Evolutionary conservation across 768 basidiomycete species (phyloP), one percentile per base, ranked within the genome.

Genomic region (Chalciporus sphaerocephalus): DNA sequence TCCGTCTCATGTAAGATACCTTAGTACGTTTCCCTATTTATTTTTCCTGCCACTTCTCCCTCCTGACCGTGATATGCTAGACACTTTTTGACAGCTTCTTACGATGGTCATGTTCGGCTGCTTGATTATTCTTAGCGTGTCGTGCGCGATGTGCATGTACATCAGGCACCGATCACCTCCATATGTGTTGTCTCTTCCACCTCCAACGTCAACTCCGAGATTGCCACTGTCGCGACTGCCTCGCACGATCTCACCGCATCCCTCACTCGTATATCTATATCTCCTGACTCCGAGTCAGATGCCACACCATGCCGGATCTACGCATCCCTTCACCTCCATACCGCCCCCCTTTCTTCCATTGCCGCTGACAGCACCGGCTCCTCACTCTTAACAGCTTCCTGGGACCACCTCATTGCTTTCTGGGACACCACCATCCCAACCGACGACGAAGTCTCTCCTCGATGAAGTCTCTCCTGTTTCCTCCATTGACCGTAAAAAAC

Each of bases 331-430:
- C 82, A 89, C 55, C 72, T 95, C 1, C 94, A 98, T 64, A 89
- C 88, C 2, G 77, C 79, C 0, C 83, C 92, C 0, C 68, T 97
- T 24, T 84, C 93, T 0, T 85, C 81, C 10, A 69, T 97, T 32
- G 57, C 80, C 0, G 63, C 84, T 0, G 79, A 80, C 45, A 27
- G 62, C 7, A 56, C 72, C 8, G 82, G 86, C 2, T 70, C 76
- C 2, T 77, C 83, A 47, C 69, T 98, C 15, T 70, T 98, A 25
- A 92, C 92, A 0, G 76, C 87, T 0, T 87, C 87, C 0, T 94
- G 92, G 92, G 94, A 99, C 57, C 74, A 79, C 8, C 72, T 92
- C 15, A 74, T 98, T 45, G 90, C 92, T 2, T 55, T 93, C 5
- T 98, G 85, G 85, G 81, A 85, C 49, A 82, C 81, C 4, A 56